Percentiles rank a stretch among this genome's conserved stretches.
Conservation (phyloP, 1,139 yeast species). For the Pichia sp. region DNA sequence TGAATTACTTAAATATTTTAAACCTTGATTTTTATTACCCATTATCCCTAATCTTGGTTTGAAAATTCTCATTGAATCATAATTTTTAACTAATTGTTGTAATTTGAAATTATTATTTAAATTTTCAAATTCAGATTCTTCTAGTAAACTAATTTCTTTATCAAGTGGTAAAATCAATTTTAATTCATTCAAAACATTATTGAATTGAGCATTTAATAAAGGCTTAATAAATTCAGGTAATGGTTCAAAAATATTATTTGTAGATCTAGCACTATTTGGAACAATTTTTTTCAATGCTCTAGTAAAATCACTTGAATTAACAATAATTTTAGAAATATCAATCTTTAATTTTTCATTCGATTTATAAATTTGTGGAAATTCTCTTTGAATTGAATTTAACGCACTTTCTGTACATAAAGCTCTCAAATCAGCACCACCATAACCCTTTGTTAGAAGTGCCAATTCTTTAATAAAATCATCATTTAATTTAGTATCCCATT, state of each 20-base stretch:
- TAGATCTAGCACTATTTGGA: slow-evolving; percentile 87
- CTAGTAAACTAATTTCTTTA: slow-evolving; percentile 52
- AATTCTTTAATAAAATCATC: slow-evolving; percentile 56
- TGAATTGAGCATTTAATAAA: slow-evolving; percentile 46
- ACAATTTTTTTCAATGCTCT: slow-evolving; percentile 78
- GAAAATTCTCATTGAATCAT: slow-evolving; percentile 64
- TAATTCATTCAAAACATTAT: slow-evolving; percentile 42
- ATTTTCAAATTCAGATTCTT: slow-evolving; percentile 64
- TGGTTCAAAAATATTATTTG: slow-evolving; percentile 64
- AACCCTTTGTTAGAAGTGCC: slow-evolving; percentile 84
- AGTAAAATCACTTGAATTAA: slow-evolving; percentile 83
- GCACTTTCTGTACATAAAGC: slow-evolving; percentile 97
- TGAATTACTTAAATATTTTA: slow-evolving; percentile 80
- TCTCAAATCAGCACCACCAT: slow-evolving; percentile 95
- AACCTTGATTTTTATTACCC: slow-evolving; percentile 83
- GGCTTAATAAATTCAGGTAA: slow-evolving; percentile 70
- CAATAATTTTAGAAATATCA: slow-evolving; percentile 64
- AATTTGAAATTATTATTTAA: slow-evolving; percentile 55
- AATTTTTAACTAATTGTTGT: slow-evolving; percentile 54
- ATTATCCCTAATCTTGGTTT: slow-evolving; percentile 73
- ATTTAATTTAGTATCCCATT: slow-evolving; percentile 50
- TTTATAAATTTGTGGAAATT: slow-evolving; percentile 87
- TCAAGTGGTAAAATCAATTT: slow-evolving; percentile 59
- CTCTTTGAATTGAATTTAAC: slow-evolving; percentile 67
- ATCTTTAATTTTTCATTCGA: slow-evolving; percentile 69